Base-by-base conservation (phyloP, 192 early-diverging fungal species). In the Backusella westeae region DNA sequence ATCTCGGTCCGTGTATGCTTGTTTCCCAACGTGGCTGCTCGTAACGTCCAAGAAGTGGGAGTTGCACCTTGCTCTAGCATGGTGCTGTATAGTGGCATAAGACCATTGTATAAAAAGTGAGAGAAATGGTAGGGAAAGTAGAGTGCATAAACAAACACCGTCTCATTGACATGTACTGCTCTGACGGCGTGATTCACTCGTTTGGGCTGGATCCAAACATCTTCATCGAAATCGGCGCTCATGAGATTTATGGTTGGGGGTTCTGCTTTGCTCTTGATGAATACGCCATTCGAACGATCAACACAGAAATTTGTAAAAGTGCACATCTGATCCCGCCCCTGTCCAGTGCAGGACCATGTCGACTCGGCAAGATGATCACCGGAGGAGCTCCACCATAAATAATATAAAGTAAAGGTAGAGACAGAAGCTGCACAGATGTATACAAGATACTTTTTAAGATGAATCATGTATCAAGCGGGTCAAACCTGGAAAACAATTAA, bases 101-200 rank as follows among this genome's bases (percentile, higher is more conserved):
- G 77, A 0, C 86, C 84, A 71, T 87, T 87, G 41, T 78, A 87
- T 14, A 87, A 52, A 73, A 74, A 83, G 41, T 87, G 84, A 0
- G 84, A 82, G 38, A 85, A 85, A 66, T 85, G 84, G 26, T 53
- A 82, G 0, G 86, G 84, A 34, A 73, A 75, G 36, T 83, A 84
- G 3, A 88, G 49, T 4, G 81, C 80, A 65, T 85, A 84, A n/a
- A 85, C 83, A 73, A 80, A 83, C 7, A 87, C 1, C 0, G 78
- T 81, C 6, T 87, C 83, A 29, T 84, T 67, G 32, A 86, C 78
- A 65, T 77, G 80, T 6, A 78, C 36, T 10, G 46, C 52, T 29
- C 35, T 39, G 23, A 39, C 34, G 0, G 44, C 32, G 0, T 21
- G 21, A 6, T 17, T 17, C 9, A 72, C 19, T 15, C 32, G 66